phyloP scores from a whole-genome alignment of 2,329 filamentous ascomycete genomes.

The Xylariaceae sp. region DNA sequence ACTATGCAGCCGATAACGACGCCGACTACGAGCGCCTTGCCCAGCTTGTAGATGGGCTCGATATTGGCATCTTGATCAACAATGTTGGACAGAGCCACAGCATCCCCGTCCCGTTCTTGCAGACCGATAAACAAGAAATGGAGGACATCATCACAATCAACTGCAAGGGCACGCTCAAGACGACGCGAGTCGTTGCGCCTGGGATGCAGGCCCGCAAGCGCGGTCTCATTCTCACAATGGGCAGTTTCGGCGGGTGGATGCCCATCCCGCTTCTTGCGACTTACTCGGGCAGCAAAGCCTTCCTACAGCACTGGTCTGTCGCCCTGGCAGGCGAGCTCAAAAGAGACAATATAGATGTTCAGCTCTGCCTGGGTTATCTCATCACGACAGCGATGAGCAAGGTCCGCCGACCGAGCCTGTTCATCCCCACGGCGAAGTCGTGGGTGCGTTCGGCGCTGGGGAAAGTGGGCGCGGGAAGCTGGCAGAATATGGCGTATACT shows the following conservation, averaged over 20 bases:
- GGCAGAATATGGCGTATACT: conserved; percentile 74
- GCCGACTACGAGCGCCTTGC: conserved; percentile 74
- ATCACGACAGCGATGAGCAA: conserved; percentile 98
- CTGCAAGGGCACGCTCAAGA: conserved; percentile 82
- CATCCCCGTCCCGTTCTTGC: conserved; percentile 84
- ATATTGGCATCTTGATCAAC: conserved; percentile 87
- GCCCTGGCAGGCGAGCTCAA: conserved; percentile 80
- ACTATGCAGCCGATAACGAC: conserved; percentile 78
- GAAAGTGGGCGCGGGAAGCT: conserved; percentile 79
- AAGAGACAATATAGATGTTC: conserved; percentile 77
- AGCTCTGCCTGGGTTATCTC: conserved; percentile 87
- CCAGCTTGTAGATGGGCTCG: conserved; percentile 65
- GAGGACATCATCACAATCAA: conserved; percentile 93
- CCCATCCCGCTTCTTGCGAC: conserved; percentile 91
- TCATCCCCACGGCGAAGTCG: conserved; percentile 75
- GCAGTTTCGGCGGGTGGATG: conserved; percentile 88
- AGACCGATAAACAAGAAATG: conserved; percentile 76
- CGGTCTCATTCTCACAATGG: conserved; percentile 94
- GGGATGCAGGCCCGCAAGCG: conserved; percentile 79
- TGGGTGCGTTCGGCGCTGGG: conserved; percentile 77
- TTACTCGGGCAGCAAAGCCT: conserved; percentile 96
- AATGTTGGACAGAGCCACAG: conserved; percentile 94
- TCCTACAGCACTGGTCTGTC: conserved; percentile 93
- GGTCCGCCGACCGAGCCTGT: conserved; percentile 70
- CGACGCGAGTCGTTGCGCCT: conserved; percentile 80